phyloP scores from a whole-genome alignment of 441 rosid genomes.

The Arabidopsis lyrata region DNA sequence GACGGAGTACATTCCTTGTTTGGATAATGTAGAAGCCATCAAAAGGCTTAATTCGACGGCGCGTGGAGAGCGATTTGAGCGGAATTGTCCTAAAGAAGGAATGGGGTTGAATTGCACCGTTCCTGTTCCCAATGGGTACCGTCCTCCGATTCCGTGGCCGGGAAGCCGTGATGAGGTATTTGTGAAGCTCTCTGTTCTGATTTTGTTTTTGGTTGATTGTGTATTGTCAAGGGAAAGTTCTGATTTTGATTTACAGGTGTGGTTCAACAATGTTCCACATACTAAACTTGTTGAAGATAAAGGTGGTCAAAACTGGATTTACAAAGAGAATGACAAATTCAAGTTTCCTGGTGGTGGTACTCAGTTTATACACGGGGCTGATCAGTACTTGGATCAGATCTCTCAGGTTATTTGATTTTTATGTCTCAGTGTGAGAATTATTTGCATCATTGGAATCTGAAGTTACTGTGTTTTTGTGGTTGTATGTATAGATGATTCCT shows the following conservation, averaged over 20 bases:
- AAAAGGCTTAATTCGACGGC: constrained; percentile 67
- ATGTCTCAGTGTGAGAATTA: background rate
- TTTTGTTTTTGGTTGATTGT: constrained; percentile 16
- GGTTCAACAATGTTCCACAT: constrained; percentile 94
- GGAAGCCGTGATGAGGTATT: constrained; percentile 91
- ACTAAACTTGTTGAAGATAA: constrained; percentile 88
- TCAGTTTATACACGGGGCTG: constrained; percentile 98
- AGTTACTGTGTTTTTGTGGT: constrained; percentile 34
- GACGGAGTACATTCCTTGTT: constrained; percentile 90
- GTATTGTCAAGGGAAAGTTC: constrained; percentile 8
- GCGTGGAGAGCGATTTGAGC: constrained; percentile 81
- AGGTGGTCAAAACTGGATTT: constrained; percentile 98
- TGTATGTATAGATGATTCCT: constrained; percentile 74
- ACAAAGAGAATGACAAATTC: constrained; percentile 74
- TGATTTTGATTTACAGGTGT: constrained; percentile 59
- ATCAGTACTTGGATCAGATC: constrained; percentile 89
- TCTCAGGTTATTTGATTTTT: constrained; percentile 58
- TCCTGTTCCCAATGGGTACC: constrained; percentile 80
- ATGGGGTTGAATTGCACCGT: constrained; percentile 76
- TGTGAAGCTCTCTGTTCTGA: constrained; percentile 14
- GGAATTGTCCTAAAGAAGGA: constrained; percentile 82
- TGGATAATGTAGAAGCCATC: constrained; percentile 83
- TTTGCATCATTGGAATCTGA: constrained; percentile 34
- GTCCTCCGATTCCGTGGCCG: constrained; percentile 88
- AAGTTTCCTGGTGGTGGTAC: constrained; percentile 99